Evolutionary conservation across 78 protist genomes (phyloP).

Genomic region (Dictyostelium capitatum): DNA sequence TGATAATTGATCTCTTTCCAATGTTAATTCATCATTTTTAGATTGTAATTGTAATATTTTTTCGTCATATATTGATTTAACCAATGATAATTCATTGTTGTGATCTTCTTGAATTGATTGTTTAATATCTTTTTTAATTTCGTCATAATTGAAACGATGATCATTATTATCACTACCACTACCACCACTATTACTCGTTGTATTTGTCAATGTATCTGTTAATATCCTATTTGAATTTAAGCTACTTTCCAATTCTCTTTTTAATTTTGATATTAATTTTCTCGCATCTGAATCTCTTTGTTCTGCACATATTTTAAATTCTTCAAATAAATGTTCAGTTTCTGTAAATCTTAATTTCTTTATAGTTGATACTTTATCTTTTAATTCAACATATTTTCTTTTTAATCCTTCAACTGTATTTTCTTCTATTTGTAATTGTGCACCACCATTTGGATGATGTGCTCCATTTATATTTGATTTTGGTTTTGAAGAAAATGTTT

Average conservation of each 20-base stretch:
- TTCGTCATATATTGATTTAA: neutral
- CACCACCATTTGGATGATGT: too few species aligned
- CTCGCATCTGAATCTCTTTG: constrained; percentile 15
- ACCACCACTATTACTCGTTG: too few species aligned
- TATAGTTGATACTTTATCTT: neutral
- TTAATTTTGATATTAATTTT: constrained; percentile 8
- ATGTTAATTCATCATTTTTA: neutral
- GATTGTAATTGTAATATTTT: neutral
- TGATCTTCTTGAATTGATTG: neutral
- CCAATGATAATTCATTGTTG: neutral
- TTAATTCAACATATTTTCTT: constrained; percentile 9
- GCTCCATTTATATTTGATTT: neutral
- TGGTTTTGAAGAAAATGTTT: neutral
- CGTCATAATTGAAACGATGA: neutral
- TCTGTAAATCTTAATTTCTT: neutral
- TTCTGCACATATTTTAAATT: constrained; percentile 16
- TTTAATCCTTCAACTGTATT: neutral
- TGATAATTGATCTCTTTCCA: neutral
- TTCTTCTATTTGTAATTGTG: neutral
- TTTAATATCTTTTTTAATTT: neutral
- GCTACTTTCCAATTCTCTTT: neutral
- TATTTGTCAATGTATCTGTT: neutral
- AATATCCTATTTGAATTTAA: neutral
- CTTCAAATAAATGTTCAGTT: constrained; percentile 34
- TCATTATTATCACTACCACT: too few species aligned